Evolutionary conservation across 2,329 filamentous ascomycete genomes (phyloP), one percentile per base, ranked within the genome.

Genomic region (Pyrenochaeta sp.): DNA sequence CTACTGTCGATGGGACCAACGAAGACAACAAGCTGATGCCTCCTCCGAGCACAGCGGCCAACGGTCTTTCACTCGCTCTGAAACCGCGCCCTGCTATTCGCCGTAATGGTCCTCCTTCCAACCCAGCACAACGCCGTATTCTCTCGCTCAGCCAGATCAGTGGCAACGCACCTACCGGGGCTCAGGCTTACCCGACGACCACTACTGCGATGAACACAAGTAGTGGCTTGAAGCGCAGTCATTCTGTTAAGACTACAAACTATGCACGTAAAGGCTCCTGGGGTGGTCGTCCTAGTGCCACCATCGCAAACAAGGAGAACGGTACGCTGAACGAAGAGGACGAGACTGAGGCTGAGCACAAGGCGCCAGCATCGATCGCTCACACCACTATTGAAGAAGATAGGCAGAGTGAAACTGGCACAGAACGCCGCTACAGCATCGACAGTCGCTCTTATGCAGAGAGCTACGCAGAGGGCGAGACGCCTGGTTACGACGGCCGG

Each of bases 141-240:
- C 86, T 96, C 58, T 97, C 92, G 50, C 86, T 98, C 36, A 96
- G 90, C 74, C 92, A 97, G 78, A 96, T 98, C 67, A 91, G 88
- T 52, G 89, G 90, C 74, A 94, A 95, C 71, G 82, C 86, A 34
- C 82, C 88, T 5, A 80, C 78, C 42, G 78, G 79, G 36, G 74
- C 74, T 54, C 70, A 81, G 79, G 74, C 72, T 6, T 79, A 72
- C 52, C 64, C 71, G 22, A 69, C 54, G 51, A 65, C 45, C 69
- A 78, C 58, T 65, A 77, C 59, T 68, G 47, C 52, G 3, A 50
- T 59, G 9, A 66, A 55, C 37, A 77, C 77, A 47, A 79, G 77
- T 27, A 72, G 81, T 42, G 87, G 86, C 46, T 83, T 96, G 64
- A 79, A 79, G 67, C 77, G 78, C 34, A 77, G 74, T 53, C 77